These are phyloP conservation scores for Favolaschia claudopus DNA, from an alignment of 768 basidiomycete species.

Conservation along the genomic window DNA sequence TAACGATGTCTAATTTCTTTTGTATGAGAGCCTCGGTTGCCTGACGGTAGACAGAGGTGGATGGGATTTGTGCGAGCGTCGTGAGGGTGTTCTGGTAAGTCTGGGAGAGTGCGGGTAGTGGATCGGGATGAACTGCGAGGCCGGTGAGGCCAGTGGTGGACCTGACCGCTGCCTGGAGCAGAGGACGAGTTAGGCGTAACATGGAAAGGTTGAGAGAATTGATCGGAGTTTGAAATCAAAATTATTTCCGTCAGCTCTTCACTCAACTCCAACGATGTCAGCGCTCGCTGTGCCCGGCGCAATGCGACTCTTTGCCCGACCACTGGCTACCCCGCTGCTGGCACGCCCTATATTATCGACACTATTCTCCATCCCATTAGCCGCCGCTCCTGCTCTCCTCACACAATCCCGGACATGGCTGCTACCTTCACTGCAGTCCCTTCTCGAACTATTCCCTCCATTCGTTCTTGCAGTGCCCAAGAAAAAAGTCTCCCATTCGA, in stretches of 20 bases:
- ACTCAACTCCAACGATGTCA: constrained; percentile 41
- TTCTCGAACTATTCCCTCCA: constrained; percentile 82
- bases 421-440: constrained; percentile 49
- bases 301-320: too few species aligned
- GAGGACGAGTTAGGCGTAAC: constrained; percentile 80
- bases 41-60: constrained; percentile 88
- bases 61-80: constrained; percentile 74
- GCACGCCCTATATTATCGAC: not conserved
- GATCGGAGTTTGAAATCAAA: constrained; percentile 51
- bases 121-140: constrained; percentile 82
- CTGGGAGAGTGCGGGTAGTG: constrained; percentile 77
- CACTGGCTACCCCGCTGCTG: not conserved
- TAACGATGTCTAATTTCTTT: constrained; percentile 77
- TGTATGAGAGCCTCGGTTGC: constrained; percentile 86
- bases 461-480: constrained; percentile 94
- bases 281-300: constrained; percentile 35
- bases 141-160: constrained; percentile 88
- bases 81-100: constrained; percentile 83
- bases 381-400: constrained; percentile 32
- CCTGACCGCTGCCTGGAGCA: constrained; percentile 74
- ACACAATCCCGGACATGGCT: constrained; percentile 39
- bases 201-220: constrained; percentile 56
- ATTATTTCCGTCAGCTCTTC: constrained; percentile 24
- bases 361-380: constrained; percentile 17
- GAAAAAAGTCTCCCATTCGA: constrained; percentile 90